Conservation (phyloP, 2,329 filamentous ascomycete genomes). For the Chaetomium globosum region DNA sequence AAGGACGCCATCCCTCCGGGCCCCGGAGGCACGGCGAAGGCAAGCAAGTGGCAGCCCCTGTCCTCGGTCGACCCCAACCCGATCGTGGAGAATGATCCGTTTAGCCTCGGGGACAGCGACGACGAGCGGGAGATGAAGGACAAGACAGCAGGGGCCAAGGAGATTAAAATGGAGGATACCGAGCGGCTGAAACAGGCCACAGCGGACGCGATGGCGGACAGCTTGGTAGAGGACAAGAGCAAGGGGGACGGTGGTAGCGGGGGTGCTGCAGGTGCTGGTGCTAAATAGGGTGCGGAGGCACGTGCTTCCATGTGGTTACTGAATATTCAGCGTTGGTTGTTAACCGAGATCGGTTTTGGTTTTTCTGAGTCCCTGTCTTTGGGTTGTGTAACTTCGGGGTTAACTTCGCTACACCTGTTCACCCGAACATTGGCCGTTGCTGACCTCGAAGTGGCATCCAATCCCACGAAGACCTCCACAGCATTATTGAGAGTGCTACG, state of each 20-base stretch:
- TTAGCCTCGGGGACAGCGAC: conserved; percentile 93
- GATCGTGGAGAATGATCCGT: conserved; percentile 88
- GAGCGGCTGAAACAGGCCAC: conserved; percentile 69
- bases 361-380: no score
- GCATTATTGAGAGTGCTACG: neutral
- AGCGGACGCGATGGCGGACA: conserved; percentile 62
- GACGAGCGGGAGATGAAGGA: conserved; percentile 81
- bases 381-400: neutral
- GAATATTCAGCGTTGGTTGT: neutral
- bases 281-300: conserved; percentile 11
- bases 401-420: neutral
- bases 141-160: conserved; percentile 58
- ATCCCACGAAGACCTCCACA: neutral
- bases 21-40: conserved; percentile 58
- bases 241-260: conserved; percentile 37
- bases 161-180: conserved; percentile 56
- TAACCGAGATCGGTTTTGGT: neutral
- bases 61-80: conserved; percentile 82
- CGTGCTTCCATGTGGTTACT: conserved; percentile 1
- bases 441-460: neutral
- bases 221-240: conserved; percentile 48
- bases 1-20: conserved; percentile 51
- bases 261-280: neutral
- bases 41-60: conserved; percentile 96
- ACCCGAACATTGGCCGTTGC: neutral